phyloP scores from a whole-genome alignment of 805 yeast species.

The Ogataea thermomethanolica region DNA sequence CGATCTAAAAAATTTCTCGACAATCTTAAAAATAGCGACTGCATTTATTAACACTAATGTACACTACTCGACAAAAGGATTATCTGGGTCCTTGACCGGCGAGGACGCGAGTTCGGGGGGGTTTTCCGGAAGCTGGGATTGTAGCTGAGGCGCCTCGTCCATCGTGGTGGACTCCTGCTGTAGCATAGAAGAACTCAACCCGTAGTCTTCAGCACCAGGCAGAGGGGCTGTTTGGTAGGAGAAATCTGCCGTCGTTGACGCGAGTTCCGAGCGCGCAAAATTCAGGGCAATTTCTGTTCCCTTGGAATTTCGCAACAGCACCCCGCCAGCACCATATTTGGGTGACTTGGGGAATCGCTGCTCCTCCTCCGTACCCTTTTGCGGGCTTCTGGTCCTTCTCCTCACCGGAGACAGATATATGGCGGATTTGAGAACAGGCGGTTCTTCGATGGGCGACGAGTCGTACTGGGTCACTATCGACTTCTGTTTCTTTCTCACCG shows the following conservation, averaged over 20 bases:
- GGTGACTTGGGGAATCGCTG: constrained; percentile 48
- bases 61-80: constrained; percentile 12
- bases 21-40: not conserved
- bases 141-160: constrained; percentile 18
- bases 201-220: constrained; percentile 10
- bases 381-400: constrained; percentile 7
- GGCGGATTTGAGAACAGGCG: constrained; percentile 29
- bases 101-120: constrained; percentile 5
- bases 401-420: constrained; percentile 20
- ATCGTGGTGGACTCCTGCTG: constrained; percentile 20
- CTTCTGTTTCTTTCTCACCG: constrained; percentile 17
- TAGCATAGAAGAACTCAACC: constrained; percentile 11
- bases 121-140: constrained; percentile 12
- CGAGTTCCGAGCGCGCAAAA: constrained; percentile 26
- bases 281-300: constrained; percentile 28
- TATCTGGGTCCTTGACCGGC: constrained; percentile 7
- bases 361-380: constrained; percentile 14
- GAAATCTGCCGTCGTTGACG: constrained; percentile 23
- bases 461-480: constrained; percentile 27
- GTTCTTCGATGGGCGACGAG: constrained; percentile 34
- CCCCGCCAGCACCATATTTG: constrained; percentile 40
- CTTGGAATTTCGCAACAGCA: constrained; percentile 27
- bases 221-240: constrained; percentile 22
- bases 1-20: constrained; percentile 1
- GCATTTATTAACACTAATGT: constrained; percentile 5